Percentiles rank a stretch among this genome's conserved stretches.
These are phyloP conservation scores for Botryobasidium botryosum DNA, from an alignment of 768 basidiomycete species.

Conservation along the genomic window DNA sequence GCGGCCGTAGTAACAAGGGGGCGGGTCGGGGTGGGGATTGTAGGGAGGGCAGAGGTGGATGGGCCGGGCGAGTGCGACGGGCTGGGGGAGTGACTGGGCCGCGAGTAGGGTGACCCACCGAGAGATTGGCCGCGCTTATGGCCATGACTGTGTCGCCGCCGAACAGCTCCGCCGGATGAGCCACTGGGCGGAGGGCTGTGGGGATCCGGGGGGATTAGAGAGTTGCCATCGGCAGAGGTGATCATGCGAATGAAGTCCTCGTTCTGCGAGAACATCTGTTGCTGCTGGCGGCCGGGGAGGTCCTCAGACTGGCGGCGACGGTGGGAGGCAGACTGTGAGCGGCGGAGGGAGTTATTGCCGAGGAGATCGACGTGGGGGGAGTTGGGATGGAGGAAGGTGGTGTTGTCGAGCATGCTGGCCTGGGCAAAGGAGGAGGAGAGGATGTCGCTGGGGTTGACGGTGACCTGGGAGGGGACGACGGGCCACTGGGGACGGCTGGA, in stretches of 20 bases:
- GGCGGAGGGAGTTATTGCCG: too few relatives aligned
- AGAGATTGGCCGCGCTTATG: slow-evolving; percentile 9
- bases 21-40: background rate
- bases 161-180: background rate
- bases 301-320: slow-evolving; percentile 50
- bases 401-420: slow-evolving; percentile 14
- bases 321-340: too few relatives aligned
- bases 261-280: background rate
- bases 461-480: slow-evolving; percentile 22
- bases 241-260: slow-evolving; percentile 9
- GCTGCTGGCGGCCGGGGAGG: slow-evolving; percentile 20
- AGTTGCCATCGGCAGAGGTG: slow-evolving; percentile 11
- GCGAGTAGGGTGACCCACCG: slow-evolving; percentile 7
- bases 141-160: slow-evolving; percentile 1
- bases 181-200: slow-evolving; percentile 3
- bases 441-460: background rate
- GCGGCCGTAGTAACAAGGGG: slow-evolving; percentile 63
- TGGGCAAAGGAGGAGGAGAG: background rate
- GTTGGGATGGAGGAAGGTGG: slow-evolving; percentile 31
- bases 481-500: slow-evolving; percentile 9
- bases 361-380: slow-evolving; percentile 32
- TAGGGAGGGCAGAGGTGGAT: slow-evolving; percentile 4
- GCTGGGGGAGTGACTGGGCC: too few relatives aligned
- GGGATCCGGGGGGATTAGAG: slow-evolving; percentile 10
- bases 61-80: slow-evolving; percentile 7